Conservation (phyloP, 805 yeast species). For the Brettanomyces anomalus region DNA sequence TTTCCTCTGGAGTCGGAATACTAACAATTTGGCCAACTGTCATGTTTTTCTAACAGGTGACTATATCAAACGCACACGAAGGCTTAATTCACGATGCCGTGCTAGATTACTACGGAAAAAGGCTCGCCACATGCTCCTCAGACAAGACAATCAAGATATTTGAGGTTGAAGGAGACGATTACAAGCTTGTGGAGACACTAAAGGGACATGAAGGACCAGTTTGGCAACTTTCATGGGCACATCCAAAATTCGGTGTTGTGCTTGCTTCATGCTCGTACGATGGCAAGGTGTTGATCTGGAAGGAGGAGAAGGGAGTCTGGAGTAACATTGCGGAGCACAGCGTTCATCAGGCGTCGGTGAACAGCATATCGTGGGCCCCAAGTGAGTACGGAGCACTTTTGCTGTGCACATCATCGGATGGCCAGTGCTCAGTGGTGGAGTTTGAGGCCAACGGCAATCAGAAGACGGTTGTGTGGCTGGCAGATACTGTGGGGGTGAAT, state of each 20-base stretch:
- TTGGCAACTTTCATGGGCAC: slow-evolving; percentile 99
- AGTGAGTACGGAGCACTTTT: slow-evolving; percentile 92
- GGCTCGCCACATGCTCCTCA: slow-evolving; percentile 92
- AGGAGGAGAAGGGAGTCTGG: slow-evolving; percentile 88
- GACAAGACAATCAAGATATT: slow-evolving; percentile 94
- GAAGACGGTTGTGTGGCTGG: slow-evolving; percentile 53
- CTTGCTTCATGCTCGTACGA: slow-evolving; percentile 94
- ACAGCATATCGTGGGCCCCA: slow-evolving; percentile 95
- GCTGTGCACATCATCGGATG: slow-evolving; percentile 88
- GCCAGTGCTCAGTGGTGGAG: slow-evolving; percentile 82
- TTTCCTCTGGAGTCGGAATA: too few relatives aligned
- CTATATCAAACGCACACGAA: slow-evolving; percentile 85
- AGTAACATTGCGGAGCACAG: slow-evolving; percentile 76
- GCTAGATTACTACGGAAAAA: slow-evolving; percentile 91
- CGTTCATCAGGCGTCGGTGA: slow-evolving; percentile 89
- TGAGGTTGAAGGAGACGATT: slow-evolving; percentile 76
- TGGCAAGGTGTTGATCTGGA: slow-evolving; percentile 92
- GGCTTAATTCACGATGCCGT: slow-evolving; percentile 96
- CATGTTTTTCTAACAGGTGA: slow-evolving; percentile 37
- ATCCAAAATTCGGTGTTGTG: slow-evolving; percentile 93
- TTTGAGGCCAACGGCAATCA: slow-evolving; percentile 84
- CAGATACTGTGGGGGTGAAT: slow-evolving; percentile 91
- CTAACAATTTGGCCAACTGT: background rate
- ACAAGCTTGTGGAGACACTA: slow-evolving; percentile 69
- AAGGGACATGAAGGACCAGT: slow-evolving; percentile 97